Base-by-base conservation (phyloP, 2,329 filamentous ascomycete species). In the Penicillium sclerotigenum region DNA sequence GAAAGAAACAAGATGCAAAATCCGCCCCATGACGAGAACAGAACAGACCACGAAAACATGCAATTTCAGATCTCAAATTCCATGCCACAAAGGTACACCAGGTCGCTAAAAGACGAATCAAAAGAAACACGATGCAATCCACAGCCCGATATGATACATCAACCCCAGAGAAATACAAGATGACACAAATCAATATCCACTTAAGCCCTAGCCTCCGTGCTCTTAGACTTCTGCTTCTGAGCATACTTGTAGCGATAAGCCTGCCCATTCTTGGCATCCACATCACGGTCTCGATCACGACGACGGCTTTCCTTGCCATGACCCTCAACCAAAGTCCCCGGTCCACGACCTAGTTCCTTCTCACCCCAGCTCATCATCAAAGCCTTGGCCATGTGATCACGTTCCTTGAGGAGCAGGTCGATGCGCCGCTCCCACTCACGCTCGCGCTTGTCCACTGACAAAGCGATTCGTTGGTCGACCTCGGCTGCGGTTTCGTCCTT, bases 381-480 rank as follows among this genome's bases (percentile, higher is more conserved):
- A 7, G 68, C 72, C 41, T 73, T 73, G 3, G 68, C 66, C 72
- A 77, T 74, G 29, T 66, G 65, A 26, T 77, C 74, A 10, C 73
- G 65, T 38, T 77, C 76, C 53, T 70, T 71, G 11, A 77, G 69
- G 8, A 78, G 59, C 13, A 75, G 57, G 46, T 77, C 70, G 3
- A 76, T 66, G 5, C 75, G 71, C 0, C 71, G 66, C 54, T 75
- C 69, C 76, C 76, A 78, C 51, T 75, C 73, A 24, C 71, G 70
- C 61, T 78, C 76, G 33, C 75, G 69, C 59, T 73, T 75, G 46
- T 76, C 73, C 14, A 76, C 68, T 0, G 74, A 73, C 43, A 68
- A 64, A 10, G 73, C 70, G 49, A 78, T 74, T 36, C 72, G 71
- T 52, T 68, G 61, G 57, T 78, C 75, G 18, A 78, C 50, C 4